Evolutionary conservation across 306 rosid genomes (phyloP).

Genomic region (Prunus mira): DNA sequence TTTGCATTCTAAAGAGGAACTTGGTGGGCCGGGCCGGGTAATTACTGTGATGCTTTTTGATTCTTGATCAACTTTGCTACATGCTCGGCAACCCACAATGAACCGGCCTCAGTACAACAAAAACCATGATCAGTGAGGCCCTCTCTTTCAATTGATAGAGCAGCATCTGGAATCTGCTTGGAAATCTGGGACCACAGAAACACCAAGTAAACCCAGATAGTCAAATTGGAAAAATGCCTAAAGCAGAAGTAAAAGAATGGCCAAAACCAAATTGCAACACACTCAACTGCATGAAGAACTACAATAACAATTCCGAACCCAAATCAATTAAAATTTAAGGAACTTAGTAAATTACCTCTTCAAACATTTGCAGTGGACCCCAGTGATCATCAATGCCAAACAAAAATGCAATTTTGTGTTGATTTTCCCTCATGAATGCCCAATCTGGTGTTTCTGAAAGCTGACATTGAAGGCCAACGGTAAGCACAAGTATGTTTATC

Average conservation of each 20-base stretch:
- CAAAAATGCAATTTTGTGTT: conserved; percentile 63
- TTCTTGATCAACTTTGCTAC: conserved; percentile 66
- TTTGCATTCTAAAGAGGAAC: conserved; percentile 8
- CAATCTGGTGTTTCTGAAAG: conserved; percentile 82
- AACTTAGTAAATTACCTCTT: conserved; percentile 54
- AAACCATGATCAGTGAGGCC: conserved; percentile 64
- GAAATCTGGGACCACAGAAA: conserved; percentile 53
- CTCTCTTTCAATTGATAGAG: conserved; percentile 57
- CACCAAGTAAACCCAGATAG: conserved; percentile 8
- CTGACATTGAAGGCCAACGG: conserved; percentile 38
- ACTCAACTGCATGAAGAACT: neutral
- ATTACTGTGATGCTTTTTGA: conserved; percentile 19
- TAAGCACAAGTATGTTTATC: conserved; percentile 33
- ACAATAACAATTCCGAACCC: too few relatives aligned
- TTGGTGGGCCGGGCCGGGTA: conserved; percentile 6
- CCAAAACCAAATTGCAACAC: neutral
- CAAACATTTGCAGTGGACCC: conserved; percentile 82
- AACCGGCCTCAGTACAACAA: conserved; percentile 76
- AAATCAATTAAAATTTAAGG: neutral
- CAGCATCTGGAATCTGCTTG: conserved; percentile 63
- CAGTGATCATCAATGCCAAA: conserved; percentile 83
- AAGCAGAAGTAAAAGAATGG: conserved; percentile 9
- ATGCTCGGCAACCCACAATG: conserved; percentile 77
- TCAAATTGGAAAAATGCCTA: conserved; percentile 18
- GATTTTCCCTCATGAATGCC: conserved; percentile 65